Percentiles rank a stretch among this genome's conserved stretches.
Evolutionary conservation across 108 stramenopile genomes (phyloP).

Genomic region (Discostella pseudostelligera): DNA sequence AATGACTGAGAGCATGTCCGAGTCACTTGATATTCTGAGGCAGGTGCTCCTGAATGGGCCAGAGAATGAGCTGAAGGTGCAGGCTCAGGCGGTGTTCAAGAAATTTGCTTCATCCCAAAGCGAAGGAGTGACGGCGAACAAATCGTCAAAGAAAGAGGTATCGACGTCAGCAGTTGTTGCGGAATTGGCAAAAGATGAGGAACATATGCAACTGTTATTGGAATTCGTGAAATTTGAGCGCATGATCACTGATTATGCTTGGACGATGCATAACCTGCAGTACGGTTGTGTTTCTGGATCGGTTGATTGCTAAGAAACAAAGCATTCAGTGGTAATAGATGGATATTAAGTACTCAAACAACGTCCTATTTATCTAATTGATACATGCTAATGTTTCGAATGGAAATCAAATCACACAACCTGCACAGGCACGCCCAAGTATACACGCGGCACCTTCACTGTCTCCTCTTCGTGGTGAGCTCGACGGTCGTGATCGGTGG

Average conservation of each 20-base stretch:
- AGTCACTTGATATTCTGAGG: slow-evolving; percentile 49
- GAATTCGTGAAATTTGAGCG: slow-evolving; percentile 50
- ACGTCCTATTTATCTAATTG: neutral
- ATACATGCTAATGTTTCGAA: neutral
- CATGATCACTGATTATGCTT: slow-evolving; percentile 39
- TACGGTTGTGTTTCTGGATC: slow-evolving; percentile 8
- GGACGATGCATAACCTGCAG: slow-evolving; percentile 41
- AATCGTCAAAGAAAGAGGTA: slow-evolving; percentile 21
- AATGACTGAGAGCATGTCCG: slow-evolving; percentile 51
- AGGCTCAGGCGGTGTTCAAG: neutral
- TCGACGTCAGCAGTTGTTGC: slow-evolving; percentile 40
- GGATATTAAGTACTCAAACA: neutral
- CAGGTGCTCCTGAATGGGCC: slow-evolving; percentile 33
- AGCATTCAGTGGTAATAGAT: neutral
- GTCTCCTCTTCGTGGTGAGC: neutral
- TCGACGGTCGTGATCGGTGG: neutral
- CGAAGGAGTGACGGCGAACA: slow-evolving; percentile 10
- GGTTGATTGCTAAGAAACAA: neutral
- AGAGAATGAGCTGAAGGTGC: neutral
- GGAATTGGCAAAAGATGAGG: slow-evolving; percentile 40
- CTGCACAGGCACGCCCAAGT: slow-evolving; percentile 34
- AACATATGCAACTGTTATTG: slow-evolving; percentile 20
- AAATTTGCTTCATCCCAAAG: neutral
- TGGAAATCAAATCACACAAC: slow-evolving; percentile 17
- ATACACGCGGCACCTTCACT: slow-evolving; percentile 14